Conservation (phyloP, 495 filamentous ascomycete genomes). For the Ramalina intermedia region DNA sequence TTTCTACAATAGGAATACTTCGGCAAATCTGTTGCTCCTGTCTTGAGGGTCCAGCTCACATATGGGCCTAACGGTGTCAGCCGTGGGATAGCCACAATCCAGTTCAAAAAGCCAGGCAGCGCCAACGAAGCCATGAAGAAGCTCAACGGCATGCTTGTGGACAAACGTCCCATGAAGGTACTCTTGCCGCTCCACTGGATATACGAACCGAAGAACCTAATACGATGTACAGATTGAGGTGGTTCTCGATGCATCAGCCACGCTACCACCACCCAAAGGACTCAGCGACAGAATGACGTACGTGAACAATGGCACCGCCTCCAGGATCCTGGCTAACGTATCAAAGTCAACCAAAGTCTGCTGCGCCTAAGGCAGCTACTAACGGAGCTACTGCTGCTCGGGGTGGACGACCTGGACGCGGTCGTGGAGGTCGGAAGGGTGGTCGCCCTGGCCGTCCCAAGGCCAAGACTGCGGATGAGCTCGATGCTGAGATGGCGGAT, state of each 20-base stretch:
- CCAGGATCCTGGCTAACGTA: constrained; percentile 27
- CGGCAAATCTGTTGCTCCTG: constrained; percentile 67
- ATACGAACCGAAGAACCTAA: not conserved
- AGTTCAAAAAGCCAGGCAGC: constrained; percentile 61
- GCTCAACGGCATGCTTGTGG: constrained; percentile 79
- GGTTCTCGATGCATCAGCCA: constrained; percentile 61
- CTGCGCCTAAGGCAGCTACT: constrained; percentile 42
- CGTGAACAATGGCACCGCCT: constrained; percentile 16
- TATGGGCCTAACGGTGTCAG: constrained; percentile 86
- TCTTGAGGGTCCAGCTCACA: constrained; percentile 75
- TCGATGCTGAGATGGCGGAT: constrained; percentile 88
- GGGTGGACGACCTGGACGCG: constrained; percentile 28
- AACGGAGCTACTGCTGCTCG: constrained; percentile 19
- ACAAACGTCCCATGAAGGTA: constrained; percentile 84
- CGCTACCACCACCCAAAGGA: constrained; percentile 49
- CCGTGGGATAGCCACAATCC: constrained; percentile 72
- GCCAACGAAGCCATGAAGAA: constrained; percentile 66
- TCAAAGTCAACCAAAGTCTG: constrained; percentile 75
- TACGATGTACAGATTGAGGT: constrained; percentile 60
- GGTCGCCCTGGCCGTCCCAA: constrained; percentile 52
- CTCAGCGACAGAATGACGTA: constrained; percentile 80
- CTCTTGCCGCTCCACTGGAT: constrained; percentile 1
- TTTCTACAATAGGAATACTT: constrained; percentile 80
- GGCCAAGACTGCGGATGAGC: constrained; percentile 77
- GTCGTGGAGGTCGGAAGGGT: constrained; percentile 28